Base-by-base conservation (phyloP, 352 stramenopile species). In the Aphanomyces astaci region DNA sequence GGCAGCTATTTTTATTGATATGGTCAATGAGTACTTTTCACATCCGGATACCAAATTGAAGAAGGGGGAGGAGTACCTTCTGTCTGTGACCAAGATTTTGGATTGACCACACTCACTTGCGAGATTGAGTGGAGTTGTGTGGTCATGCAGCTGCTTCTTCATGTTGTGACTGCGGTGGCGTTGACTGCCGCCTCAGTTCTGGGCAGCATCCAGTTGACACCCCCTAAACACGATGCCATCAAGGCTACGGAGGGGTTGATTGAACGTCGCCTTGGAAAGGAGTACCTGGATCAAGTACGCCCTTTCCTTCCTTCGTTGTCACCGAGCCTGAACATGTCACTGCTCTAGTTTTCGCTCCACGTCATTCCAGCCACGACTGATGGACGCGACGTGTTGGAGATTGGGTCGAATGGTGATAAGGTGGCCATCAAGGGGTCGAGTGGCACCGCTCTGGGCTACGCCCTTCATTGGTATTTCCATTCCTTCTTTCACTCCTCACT, bases 361-460 rank as follows among this genome's bases (percentile, higher is more conserved):
- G 74, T 78, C 56, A 63, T 90, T 17, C 64, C 60, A 2, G 32
- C 72, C 1, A 76, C 78, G 0, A 31, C 46, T 0, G 79, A 87
- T 52, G 78, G 74, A 0, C 64, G 89, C 63, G 84, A 92, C 32
- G 78, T 85, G 65, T 87, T 87, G 55, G 80, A 90, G 66, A 71
- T 92, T 19, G 74, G 73, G 2, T 76, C 64, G 10, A 72, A 70
- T 2, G 77, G 63, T 15, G 67, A 78, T 52, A 87, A 85, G 55
- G 67, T 89, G 28, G 70, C 88, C 64, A 76, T 91, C 64, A 71
- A 76, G 0, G 79, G 72, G 24, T 85, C 67, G 52, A 80, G 78
- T 30, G 84, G 73, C 19, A 90, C 81, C 3, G 79, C 84, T 45
- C 84, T 90, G 71, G 73, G 80, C 27, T 92, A 87, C 64, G 81